These are phyloP conservation scores for Vitellaria paradoxa DNA, from an alignment of 179 eudicot genomes.

Conservation along the genomic window DNA sequence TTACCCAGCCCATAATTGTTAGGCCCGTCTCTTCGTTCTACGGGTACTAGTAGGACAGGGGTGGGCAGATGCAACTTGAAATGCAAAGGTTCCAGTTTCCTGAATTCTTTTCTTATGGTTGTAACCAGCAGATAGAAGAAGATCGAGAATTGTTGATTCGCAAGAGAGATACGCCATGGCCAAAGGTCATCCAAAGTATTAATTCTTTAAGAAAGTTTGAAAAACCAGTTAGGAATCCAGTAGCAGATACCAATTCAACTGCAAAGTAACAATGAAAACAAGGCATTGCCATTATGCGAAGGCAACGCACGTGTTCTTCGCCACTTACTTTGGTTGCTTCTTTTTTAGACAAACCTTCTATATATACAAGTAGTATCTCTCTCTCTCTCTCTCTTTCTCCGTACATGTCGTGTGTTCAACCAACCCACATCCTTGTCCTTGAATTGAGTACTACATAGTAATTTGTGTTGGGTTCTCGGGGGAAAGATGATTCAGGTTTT, in stretches of 20 bases:
- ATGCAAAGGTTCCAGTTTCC: no score
- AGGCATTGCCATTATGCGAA: background rate
- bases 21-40: no score
- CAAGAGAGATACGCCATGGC: background rate
- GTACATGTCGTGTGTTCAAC: no score
- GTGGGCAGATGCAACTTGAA: no score
- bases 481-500: slow-evolving; percentile 40
- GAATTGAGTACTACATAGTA: background rate
- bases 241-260: background rate
- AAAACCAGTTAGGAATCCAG: background rate
- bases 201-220: slow-evolving; percentile 10
- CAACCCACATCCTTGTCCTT: background rate
- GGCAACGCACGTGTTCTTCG: background rate
- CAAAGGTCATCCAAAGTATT: background rate
- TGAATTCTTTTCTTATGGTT: no score
- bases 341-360: background rate
- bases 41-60: no score
- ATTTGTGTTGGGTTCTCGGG: background rate
- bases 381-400: no score
- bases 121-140: no score
- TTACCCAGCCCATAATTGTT: no score
- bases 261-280: slow-evolving; percentile 11
- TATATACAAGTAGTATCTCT: no score
- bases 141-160: no score
- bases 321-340: background rate